A percentile compares a stretch with the other conserved stretches of the same genome.
These are phyloP conservation scores for Sarcodon sp. DNA, from an alignment of 768 basidiomycete species.

Conservation along the genomic window DNA sequence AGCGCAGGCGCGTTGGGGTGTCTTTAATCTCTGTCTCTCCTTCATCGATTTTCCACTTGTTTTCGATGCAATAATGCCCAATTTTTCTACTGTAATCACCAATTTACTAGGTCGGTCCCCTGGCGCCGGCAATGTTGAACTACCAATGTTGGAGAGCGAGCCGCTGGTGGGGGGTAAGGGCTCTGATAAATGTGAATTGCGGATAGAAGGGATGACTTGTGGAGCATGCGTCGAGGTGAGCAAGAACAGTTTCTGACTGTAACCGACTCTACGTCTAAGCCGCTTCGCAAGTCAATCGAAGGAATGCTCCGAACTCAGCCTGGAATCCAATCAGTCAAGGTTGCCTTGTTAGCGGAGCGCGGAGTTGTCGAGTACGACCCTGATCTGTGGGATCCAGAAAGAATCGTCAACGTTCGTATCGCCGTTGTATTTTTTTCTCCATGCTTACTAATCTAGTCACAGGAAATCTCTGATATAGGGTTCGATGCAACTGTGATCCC, in stretches of 20 bases:
- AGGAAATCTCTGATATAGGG: conserved; percentile 91
- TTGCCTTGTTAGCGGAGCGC: conserved; percentile 95
- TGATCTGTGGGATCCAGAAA: conserved; percentile 63
- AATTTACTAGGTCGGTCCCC: conserved; percentile 1
- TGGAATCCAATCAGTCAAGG: conserved; percentile 88
- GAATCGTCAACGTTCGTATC: conserved; percentile 58
- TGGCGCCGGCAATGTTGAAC: conserved; percentile 15
- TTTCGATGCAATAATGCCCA: background rate
- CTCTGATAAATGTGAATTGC: conserved; percentile 56
- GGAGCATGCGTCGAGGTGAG: conserved; percentile 79
- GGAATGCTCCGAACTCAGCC: conserved; percentile 66
- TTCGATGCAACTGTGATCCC: conserved; percentile 81
- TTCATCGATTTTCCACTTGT: too few relatives aligned
- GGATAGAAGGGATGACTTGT: conserved; percentile 88
- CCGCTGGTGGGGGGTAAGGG: conserved; percentile 14
- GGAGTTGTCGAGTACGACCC: conserved; percentile 88
- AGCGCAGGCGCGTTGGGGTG: too few relatives aligned
- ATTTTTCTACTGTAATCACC: background rate
- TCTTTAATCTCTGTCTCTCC: too few relatives aligned
- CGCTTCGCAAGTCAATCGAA: conserved; percentile 56
- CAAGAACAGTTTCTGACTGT: background rate
- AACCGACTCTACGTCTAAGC: background rate
- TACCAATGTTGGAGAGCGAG: conserved; percentile 14
- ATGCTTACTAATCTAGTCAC: conserved; percentile 1
- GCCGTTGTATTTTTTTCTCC: background rate